Evolutionary conservation across 2,329 filamentous ascomycete genomes (phyloP).

Genomic region (Colletotrichum spinosum): DNA sequence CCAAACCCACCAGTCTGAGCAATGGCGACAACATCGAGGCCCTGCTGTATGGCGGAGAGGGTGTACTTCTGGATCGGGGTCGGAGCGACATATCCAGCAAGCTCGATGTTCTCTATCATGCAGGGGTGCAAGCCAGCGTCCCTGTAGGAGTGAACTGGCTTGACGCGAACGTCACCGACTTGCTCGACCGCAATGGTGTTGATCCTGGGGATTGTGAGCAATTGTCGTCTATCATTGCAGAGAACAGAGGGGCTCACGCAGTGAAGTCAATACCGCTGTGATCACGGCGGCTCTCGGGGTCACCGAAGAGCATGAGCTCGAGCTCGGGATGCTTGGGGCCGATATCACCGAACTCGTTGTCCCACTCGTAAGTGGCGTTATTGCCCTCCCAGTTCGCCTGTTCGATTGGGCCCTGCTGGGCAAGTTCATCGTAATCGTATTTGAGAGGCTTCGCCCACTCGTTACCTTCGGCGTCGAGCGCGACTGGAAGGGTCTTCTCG

Average conservation of each 20-base stretch:
- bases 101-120: constrained; percentile 80
- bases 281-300: constrained; percentile 59
- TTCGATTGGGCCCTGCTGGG: constrained; percentile 36
- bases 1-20: constrained; percentile 85
- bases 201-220: constrained; percentile 57
- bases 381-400: constrained; percentile 60
- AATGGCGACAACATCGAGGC: constrained; percentile 86
- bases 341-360: constrained; percentile 87
- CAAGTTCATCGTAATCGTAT: constrained; percentile 60
- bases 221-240: neutral
- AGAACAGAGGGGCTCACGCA: constrained; percentile 57
- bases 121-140: constrained; percentile 87
- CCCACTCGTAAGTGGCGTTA: constrained; percentile 83
- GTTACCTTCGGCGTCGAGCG: constrained; percentile 31
- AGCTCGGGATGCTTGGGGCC: constrained; percentile 78
- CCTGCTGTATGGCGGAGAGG: constrained; percentile 81
- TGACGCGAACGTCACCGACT: constrained; percentile 65
- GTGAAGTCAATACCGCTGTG: constrained; percentile 72
- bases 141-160: constrained; percentile 70
- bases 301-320: constrained; percentile 80
- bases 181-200: constrained; percentile 65
- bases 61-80: constrained; percentile 91
- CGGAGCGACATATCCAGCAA: constrained; percentile 77
- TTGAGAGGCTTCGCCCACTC: constrained; percentile 61
- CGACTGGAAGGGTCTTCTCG: constrained; percentile 42